Evolutionary conservation across 2,329 filamentous ascomycete species (phyloP), one percentile per base, ranked within the genome.

Genomic region (Penicillium decumbens): DNA sequence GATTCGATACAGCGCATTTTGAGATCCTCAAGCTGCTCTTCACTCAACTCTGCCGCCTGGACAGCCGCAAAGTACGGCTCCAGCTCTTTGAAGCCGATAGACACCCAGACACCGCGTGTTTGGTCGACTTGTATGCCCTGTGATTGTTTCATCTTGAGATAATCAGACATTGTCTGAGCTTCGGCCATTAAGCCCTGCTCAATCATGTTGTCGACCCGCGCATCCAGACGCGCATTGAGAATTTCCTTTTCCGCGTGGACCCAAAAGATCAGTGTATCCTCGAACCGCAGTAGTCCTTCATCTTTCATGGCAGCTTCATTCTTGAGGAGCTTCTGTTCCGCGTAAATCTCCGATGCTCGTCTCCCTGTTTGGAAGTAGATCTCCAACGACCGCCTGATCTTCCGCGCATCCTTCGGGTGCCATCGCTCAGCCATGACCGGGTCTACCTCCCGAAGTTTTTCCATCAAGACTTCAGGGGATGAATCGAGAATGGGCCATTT

Each of bases 11-110:
- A 85, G 0, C 76, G 65, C 1, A 65, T 59, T 57, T 80, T 83
- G 12, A 90, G 67, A 15, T 74, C 74, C 18, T 79, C 75, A 1
- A 87, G 69, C 3, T 80, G 74, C 37, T 51, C 23, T 49, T 62
- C 39, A 47, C 45, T 62, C 45, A 35, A 55, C 42, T 25, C 60
- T 53, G 46, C 59, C 23, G 45, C 57, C 60, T 49, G 67, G 53
- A 56, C 71, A 60, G 80, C 78, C 1, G 72, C 61, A 23, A 91
- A 72, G 62, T 90, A 95, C 0, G 81, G 77, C 49, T 87, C 80
- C 64, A 97, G 87, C 65, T 98, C 89, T 66, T 95, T 96, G 71
- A 90, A 96, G 1, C 93, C 93, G 54, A 98, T 98, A 1, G 91
- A 93, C 45, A 95, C 87, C 90, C 92, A 98, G 38, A 98, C 95